phyloP scores from a whole-genome alignment of 352 stramenopile species.

The Phytophthora podocarpi region DNA sequence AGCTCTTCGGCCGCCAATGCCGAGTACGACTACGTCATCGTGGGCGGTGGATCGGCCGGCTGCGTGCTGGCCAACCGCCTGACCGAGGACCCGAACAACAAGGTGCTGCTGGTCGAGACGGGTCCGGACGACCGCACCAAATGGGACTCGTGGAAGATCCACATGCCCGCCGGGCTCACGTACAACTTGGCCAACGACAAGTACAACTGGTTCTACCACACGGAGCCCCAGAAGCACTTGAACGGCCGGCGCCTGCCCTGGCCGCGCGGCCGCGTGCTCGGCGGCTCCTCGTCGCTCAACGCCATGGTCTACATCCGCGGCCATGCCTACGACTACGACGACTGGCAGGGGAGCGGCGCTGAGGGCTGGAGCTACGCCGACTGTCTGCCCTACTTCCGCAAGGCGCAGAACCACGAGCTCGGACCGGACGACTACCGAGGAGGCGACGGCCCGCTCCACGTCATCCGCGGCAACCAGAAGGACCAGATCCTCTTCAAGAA shows the following conservation, averaged over 20 bases:
- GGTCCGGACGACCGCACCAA: conserved; percentile 80
- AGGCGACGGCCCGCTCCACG: conserved; percentile 81
- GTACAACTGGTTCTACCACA: conserved; percentile 91
- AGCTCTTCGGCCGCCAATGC: conserved; percentile 19
- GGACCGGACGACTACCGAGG: conserved; percentile 81
- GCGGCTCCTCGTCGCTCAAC: conserved; percentile 89
- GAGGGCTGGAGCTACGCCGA: conserved; percentile 88
- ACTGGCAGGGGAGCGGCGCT: conserved; percentile 78
- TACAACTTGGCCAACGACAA: conserved; percentile 85
- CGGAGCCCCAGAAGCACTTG: conserved; percentile 84
- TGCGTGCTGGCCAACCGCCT: conserved; percentile 92
- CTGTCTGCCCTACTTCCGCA: conserved; percentile 89
- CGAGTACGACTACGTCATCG: conserved; percentile 93
- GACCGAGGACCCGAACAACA: conserved; percentile 78
- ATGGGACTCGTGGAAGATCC: conserved; percentile 92
- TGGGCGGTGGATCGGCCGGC: conserved; percentile 90
- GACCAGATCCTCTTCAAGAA: conserved; percentile 90
- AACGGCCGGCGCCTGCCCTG: conserved; percentile 81
- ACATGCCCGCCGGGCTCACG: conserved; percentile 88
- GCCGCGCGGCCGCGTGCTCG: conserved; percentile 88
- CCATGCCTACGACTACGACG: conserved; percentile 88
- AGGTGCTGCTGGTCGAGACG: conserved; percentile 91
- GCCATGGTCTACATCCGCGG: conserved; percentile 92
- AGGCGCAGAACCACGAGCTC: conserved; percentile 81
- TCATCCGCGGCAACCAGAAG: conserved; percentile 73